These are phyloP conservation scores for Dryadomyces quercivorus DNA, from an alignment of 2,329 filamentous ascomycete species.

Conservation along the genomic window DNA sequence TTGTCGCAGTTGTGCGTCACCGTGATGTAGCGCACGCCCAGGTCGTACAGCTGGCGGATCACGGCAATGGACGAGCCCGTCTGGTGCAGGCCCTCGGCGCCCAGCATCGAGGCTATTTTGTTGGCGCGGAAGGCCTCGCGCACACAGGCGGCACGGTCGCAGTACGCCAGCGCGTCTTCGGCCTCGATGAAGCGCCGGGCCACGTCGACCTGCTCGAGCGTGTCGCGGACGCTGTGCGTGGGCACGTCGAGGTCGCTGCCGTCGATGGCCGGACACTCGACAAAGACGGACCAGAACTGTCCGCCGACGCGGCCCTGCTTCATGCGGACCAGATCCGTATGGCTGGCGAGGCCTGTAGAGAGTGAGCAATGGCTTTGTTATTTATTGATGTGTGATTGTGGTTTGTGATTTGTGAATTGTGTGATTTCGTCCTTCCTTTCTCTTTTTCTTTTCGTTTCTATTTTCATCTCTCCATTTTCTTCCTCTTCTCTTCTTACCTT, in stretches of 20 bases:
- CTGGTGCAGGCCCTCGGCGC: conserved; percentile 25
- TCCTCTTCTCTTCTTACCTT: neutral
- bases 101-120: conserved; percentile 23
- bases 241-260: neutral
- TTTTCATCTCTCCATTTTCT: neutral
- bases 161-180: conserved; percentile 15
- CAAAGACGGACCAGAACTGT: conserved; percentile 17
- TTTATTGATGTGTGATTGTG: too few species aligned
- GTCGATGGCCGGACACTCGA: conserved; percentile 11
- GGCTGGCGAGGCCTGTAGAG: neutral
- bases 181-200: conserved; percentile 16
- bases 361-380: too few species aligned
- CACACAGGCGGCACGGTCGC: conserved; percentile 16
- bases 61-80: conserved; percentile 21
- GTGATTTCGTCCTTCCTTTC: too few species aligned
- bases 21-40: conserved; percentile 25
- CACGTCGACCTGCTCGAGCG: conserved; percentile 23
- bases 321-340: conserved; percentile 17
- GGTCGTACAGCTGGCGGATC: conserved; percentile 21
- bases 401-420: too few species aligned
- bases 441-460: neutral
- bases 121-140: conserved; percentile 19
- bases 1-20: conserved; percentile 24
- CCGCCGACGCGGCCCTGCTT: conserved; percentile 18
- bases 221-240: conserved; percentile 8